Conservation (phyloP, 805 yeast genomes). For the Metschnikowia chrysomelidarum region DNA sequence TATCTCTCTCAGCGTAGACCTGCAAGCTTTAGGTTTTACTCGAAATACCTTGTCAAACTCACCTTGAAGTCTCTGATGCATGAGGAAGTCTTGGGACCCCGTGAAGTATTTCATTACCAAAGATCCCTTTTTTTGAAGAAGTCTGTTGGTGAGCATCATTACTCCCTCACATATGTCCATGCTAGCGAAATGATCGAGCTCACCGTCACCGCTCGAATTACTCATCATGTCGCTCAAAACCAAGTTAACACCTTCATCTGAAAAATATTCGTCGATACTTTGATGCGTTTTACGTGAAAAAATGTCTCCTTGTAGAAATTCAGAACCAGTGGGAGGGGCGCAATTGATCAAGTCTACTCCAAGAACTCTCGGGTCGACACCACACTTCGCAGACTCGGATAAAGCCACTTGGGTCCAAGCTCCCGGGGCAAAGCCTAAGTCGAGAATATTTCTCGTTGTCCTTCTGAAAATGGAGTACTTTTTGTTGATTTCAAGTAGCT, state of each 20-base stretch:
- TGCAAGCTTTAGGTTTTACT: slow-evolving; percentile 78
- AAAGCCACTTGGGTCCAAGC: slow-evolving; percentile 33
- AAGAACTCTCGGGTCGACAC: slow-evolving; percentile 16
- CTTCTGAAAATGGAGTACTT: slow-evolving; percentile 55
- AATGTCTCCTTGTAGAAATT: slow-evolving; percentile 41
- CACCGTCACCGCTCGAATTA: slow-evolving; percentile 80
- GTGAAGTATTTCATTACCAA: slow-evolving; percentile 83
- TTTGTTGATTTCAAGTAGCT: slow-evolving; percentile 71
- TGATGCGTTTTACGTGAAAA: slow-evolving; percentile 51
- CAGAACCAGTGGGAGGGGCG: slow-evolving; percentile 36
- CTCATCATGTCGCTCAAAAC: slow-evolving; percentile 87
- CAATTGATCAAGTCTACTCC: slow-evolving; percentile 34
- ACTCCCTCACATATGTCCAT: slow-evolving; percentile 95
- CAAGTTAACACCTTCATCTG: slow-evolving; percentile 29
- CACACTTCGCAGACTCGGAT: slow-evolving; percentile 11
- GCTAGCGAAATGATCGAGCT: slow-evolving; percentile 79
- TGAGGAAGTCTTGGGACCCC: slow-evolving; percentile 69
- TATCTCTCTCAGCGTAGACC: slow-evolving; percentile 77
- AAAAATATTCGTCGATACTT: slow-evolving; percentile 51
- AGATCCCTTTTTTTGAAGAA: slow-evolving; percentile 67
- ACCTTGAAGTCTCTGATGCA: slow-evolving; percentile 57
- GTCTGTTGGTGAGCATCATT: slow-evolving; percentile 65
- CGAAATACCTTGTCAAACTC: slow-evolving; percentile 64
- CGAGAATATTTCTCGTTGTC: slow-evolving; percentile 63
- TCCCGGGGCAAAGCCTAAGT: slow-evolving; percentile 52